These are phyloP conservation scores for Imleria badia DNA, from an alignment of 768 basidiomycete genomes.

Conservation along the genomic window DNA sequence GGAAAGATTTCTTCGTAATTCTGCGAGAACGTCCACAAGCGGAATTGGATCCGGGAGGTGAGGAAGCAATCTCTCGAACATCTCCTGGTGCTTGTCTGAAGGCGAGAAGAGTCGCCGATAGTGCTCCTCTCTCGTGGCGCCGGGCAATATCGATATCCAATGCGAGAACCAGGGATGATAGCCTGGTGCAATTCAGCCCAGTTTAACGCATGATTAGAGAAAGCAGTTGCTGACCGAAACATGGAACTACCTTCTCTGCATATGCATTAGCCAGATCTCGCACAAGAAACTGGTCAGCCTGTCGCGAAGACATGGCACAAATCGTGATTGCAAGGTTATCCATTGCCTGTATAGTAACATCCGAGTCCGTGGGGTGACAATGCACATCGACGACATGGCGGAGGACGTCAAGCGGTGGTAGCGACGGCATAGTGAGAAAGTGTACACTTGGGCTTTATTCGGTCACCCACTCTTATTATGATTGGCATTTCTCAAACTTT, in stretches of 20 bases:
- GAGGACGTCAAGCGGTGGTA: conserved; percentile 45
- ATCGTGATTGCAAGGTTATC: conserved; percentile 61
- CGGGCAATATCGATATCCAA: conserved; percentile 54
- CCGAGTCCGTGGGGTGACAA: conserved; percentile 88
- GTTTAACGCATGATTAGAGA: conserved; percentile 10
- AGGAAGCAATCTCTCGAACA: conserved; percentile 58
- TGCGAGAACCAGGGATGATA: conserved; percentile 96
- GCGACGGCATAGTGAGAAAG: neutral
- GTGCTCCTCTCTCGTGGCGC: conserved; percentile 63
- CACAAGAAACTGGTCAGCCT: conserved; percentile 71
- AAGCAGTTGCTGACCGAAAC: conserved; percentile 67
- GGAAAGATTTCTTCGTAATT: conserved; percentile 60
- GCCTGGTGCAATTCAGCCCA: conserved; percentile 44
- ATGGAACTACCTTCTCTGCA: conserved; percentile 75
- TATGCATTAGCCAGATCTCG: conserved; percentile 57
- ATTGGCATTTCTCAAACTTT: conserved; percentile 10
- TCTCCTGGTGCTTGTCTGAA: conserved; percentile 31
- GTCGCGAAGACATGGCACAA: conserved; percentile 77
- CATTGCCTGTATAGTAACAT: conserved; percentile 48
- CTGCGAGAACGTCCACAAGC: conserved; percentile 55
- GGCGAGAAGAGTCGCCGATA: conserved; percentile 70
- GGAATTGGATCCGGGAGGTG: conserved; percentile 71
- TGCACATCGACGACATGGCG: conserved; percentile 82
- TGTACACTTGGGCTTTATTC: neutral
- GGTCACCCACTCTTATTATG: conserved; percentile 16